Evolutionary conservation across 1,284 basidiomycete genomes (phyloP).

Genomic region (Sporisorium graminicola): DNA sequence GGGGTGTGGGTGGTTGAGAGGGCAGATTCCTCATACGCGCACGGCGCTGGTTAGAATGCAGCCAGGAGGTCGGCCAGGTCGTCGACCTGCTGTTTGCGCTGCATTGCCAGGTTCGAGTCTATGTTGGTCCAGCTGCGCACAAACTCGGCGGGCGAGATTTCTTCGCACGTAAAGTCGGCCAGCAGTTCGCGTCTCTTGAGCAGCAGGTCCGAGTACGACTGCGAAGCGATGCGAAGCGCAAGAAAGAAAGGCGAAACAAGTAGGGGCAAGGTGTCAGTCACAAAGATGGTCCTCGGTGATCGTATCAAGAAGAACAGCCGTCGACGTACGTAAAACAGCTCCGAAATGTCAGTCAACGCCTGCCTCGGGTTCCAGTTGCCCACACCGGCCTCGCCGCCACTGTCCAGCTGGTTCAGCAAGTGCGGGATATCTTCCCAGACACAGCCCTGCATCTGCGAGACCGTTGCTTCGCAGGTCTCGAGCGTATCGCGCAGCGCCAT

Average conservation of each 20-base stretch:
- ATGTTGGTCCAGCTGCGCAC: slow-evolving; percentile 47
- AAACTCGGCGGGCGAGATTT: slow-evolving; percentile 51
- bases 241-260: no score
- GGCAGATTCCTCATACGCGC: no score
- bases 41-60: no score
- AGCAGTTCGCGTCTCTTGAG: slow-evolving; percentile 59
- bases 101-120: slow-evolving; percentile 39
- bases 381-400: slow-evolving; percentile 6
- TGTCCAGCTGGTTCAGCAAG: slow-evolving; percentile 57
- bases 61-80: slow-evolving; percentile 64
- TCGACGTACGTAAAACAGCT: slow-evolving; percentile 64
- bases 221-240: neutral
- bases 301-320: no score
- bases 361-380: slow-evolving; percentile 56
- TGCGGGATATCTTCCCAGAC: slow-evolving; percentile 39
- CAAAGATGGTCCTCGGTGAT: no score
- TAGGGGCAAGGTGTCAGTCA: neutral
- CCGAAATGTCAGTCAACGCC: slow-evolving; percentile 55
- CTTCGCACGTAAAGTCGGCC: slow-evolving; percentile 65
- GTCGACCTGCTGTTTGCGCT: slow-evolving; percentile 63
- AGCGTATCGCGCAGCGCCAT: slow-evolving; percentile 18
- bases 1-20: no score
- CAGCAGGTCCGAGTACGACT: slow-evolving; percentile 65
- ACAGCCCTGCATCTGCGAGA: slow-evolving; percentile 20
- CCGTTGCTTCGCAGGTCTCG: slow-evolving; percentile 25